Percentiles rank a stretch among this genome's conserved stretches.
phyloP scores from a whole-genome alignment of 495 filamentous ascomycete species.

The Xylaria palmicola region DNA sequence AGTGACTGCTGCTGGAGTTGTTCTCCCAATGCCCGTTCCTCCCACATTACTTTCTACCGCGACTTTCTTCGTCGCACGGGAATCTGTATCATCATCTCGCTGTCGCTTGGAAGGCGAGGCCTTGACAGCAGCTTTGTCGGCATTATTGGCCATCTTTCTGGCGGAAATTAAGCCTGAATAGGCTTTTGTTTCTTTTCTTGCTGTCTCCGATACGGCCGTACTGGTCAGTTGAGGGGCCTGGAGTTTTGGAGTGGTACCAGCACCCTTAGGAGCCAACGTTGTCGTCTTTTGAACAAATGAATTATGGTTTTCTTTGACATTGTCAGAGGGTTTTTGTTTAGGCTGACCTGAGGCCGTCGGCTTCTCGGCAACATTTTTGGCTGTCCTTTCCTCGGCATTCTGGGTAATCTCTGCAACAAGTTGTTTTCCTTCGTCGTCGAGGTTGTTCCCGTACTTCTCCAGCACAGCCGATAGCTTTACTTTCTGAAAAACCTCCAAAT shows the following conservation, averaged over 20 bases:
- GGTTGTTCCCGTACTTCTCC: conserved; percentile 63
- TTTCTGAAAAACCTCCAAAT: conserved; percentile 40
- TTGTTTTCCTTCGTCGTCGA: conserved; percentile 45
- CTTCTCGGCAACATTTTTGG: conserved; percentile 15
- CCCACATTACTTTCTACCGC: conserved; percentile 27
- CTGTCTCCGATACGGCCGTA: neutral
- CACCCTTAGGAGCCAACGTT: conserved; percentile 5
- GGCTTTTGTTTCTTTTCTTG: conserved; percentile 17
- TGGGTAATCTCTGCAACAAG: conserved; percentile 2
- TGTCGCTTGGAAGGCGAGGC: conserved; percentile 27
- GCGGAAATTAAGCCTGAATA: conserved; percentile 31
- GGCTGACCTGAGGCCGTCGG: neutral
- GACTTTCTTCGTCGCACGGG: conserved; percentile 40
- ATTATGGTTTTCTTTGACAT: neutral
- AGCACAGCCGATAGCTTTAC: conserved; percentile 66
- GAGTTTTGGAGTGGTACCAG: conserved; percentile 8
- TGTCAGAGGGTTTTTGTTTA: conserved; percentile 6
- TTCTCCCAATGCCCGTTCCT: conserved; percentile 16
- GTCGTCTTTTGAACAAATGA: neutral
- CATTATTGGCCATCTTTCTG: conserved; percentile 23
- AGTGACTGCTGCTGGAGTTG: conserved; percentile 7
- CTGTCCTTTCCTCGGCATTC: conserved; percentile 15
- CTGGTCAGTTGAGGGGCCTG: neutral
- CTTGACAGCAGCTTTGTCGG: conserved; percentile 20
- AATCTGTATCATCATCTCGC: conserved; percentile 41